These are phyloP conservation scores for Sordariomycetes sp. DNA, from an alignment of 2,329 filamentous ascomycete species.

Conservation along the genomic window DNA sequence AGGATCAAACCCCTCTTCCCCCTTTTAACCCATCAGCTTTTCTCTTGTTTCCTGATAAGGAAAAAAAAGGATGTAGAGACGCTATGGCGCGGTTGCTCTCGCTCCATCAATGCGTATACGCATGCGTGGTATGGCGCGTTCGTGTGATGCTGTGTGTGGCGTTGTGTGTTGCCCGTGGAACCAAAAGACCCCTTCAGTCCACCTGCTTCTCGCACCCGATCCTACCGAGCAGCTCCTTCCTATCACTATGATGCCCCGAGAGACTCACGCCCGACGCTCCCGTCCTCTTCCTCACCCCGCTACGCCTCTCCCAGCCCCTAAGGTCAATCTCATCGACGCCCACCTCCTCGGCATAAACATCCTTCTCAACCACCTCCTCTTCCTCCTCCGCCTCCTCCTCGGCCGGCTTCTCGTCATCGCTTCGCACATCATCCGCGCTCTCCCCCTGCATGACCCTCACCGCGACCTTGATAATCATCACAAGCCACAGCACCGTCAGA, in stretches of 20 bases:
- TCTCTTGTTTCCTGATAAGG: no score
- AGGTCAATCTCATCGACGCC: conserved; percentile 60
- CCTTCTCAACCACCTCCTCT: conserved; percentile 40
- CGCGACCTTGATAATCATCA: conserved; percentile 75
- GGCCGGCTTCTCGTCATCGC: conserved; percentile 69
- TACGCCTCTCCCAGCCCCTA: conserved; percentile 46
- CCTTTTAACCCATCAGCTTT: no score
- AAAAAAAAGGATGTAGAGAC: no score
- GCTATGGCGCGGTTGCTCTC: no score
- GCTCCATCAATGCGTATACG: no score
- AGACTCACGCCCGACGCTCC: conserved; percentile 49
- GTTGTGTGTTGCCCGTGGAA: not conserved
- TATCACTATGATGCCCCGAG: conserved; percentile 52
- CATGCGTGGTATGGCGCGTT: no score
- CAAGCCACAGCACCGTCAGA: conserved; percentile 79
- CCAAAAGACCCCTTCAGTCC: not conserved
- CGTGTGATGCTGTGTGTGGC: no score
- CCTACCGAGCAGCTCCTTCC: conserved; percentile 67
- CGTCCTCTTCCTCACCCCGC: conserved; percentile 30
- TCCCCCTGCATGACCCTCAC: conserved; percentile 64
- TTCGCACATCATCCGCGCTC: conserved; percentile 73
- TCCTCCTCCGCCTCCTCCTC: conserved; percentile 55
- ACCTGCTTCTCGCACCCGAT: conserved; percentile 70
- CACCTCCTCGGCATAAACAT: conserved; percentile 59
- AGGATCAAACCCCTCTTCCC: no score